Evolutionary conservation across 192 early-diverging fungal genomes (phyloP).

Genomic region (Geranomyces michiganensis): DNA sequence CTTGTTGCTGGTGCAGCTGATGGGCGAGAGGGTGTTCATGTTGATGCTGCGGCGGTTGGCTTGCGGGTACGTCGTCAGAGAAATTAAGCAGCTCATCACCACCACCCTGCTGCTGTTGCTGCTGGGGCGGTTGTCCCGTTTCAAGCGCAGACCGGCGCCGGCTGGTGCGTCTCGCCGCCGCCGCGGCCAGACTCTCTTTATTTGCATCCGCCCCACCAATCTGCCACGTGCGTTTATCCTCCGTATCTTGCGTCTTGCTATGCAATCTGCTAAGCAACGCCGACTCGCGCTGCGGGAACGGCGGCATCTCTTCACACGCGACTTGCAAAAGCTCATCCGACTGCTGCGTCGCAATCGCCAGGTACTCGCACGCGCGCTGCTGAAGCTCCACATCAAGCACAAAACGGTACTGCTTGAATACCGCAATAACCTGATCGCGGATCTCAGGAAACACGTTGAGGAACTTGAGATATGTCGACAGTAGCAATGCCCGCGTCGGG

Average conservation of each 20-base stretch:
- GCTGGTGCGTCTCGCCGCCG: conserved; percentile 31
- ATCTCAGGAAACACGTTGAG: conserved; percentile 98
- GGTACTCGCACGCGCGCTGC: conserved; percentile 96
- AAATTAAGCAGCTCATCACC: conserved; percentile 4
- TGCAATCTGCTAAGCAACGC: conserved; percentile 81
- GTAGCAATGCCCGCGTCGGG: conserved; percentile 77
- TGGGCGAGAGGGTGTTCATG: not conserved
- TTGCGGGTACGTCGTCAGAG: not conserved
- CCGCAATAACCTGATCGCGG: conserved; percentile 79
- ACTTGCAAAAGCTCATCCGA: conserved; percentile 87
- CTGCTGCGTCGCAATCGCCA: conserved; percentile 79
- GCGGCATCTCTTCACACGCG: conserved; percentile 98
- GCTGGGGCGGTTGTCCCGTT: not conserved
- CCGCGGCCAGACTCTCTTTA: conserved; percentile 28
- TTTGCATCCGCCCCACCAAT: conserved; percentile 72
- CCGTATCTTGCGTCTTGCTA: conserved; percentile 85
- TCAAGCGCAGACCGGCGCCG: conserved; percentile 38
- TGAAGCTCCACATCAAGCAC: conserved; percentile 95
- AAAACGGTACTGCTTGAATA: conserved; percentile 85
- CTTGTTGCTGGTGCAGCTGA: conserved; percentile 4
- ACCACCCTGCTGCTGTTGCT: conserved; percentile 38
- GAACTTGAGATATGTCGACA: conserved; percentile 95
- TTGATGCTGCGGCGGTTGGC: not conserved
- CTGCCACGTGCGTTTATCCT: conserved; percentile 94
- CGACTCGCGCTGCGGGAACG: conserved; percentile 93